Conservation (phyloP, 306 rosid genomes). For the Dryas octopetala region DNA sequence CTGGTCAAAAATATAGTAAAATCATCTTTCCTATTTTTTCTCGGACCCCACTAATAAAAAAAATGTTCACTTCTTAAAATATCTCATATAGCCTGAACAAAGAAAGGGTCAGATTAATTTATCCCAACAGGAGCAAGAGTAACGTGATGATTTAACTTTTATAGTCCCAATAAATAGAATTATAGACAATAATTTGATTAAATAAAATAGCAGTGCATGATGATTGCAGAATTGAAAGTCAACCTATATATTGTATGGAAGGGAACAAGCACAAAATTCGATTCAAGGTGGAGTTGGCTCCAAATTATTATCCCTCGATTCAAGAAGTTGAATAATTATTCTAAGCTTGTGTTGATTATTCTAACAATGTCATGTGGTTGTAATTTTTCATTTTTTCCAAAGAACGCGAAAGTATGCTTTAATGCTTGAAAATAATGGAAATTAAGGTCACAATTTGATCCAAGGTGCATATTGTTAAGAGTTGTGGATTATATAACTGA, state of each 20-base stretch:
- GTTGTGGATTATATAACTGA: not conserved
- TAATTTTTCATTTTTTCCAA: too few species aligned
- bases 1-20: too few species aligned
- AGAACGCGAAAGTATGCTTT: not conserved
- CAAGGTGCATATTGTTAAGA: not conserved
- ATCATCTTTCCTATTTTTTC: too few species aligned
- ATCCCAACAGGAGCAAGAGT: too few species aligned
- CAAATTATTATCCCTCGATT: not conserved
- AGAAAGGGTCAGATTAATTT: too few species aligned
- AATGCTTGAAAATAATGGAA: not conserved
- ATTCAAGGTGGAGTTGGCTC: slow-evolving; percentile 1
- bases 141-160: not conserved
- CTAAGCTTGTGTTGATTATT: not conserved
- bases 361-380: not conserved
- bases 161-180: not conserved
- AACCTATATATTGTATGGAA: not conserved
- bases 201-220: not conserved
- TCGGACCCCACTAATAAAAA: too few species aligned
- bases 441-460: too few species aligned
- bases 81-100: too few species aligned
- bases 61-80: too few species aligned
- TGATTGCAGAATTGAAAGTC: not conserved
- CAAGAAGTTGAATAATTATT: too few species aligned
- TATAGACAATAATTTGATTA: not conserved
- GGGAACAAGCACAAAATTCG: not conserved